A percentile compares a stretch with the other conserved stretches of the same genome.
These are phyloP conservation scores for Emmonsiellopsis sp. DNA, from an alignment of 2,329 filamentous ascomycete species.

Conservation along the genomic window DNA sequence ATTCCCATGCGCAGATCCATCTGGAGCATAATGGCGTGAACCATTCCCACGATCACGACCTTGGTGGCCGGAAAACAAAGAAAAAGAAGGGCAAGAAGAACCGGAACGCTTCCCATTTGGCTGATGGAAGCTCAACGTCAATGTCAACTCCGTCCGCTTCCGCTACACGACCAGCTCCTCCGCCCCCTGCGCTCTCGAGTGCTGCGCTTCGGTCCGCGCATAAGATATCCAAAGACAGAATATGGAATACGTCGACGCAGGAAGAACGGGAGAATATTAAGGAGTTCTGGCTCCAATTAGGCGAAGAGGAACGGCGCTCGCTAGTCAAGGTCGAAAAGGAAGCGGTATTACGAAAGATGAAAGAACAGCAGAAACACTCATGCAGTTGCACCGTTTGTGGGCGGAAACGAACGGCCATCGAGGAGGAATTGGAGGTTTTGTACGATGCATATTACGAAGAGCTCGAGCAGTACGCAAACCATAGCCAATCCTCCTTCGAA, in stretches of 20 bases:
- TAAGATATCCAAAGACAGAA: conserved; percentile 63
- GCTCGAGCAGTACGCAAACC: conserved; percentile 92
- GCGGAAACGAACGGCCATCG: conserved; percentile 89
- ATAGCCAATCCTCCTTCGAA: conserved; percentile 54
- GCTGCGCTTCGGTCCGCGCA: conserved; percentile 34
- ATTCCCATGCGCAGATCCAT: conserved; percentile 14
- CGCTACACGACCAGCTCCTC: conserved; percentile 32
- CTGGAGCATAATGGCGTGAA: conserved; percentile 16
- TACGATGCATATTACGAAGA: conserved; percentile 99
- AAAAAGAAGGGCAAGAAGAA: conserved; percentile 34
- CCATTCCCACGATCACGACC: conserved; percentile 16
- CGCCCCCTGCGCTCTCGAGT: conserved; percentile 33
- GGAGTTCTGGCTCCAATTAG: conserved; percentile 92
- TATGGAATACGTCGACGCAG: conserved; percentile 93
- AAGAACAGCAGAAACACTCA: conserved; percentile 98
- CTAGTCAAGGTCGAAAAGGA: conserved; percentile 98
- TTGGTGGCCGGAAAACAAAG: conserved; percentile 26
- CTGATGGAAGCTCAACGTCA: conserved; percentile 31
- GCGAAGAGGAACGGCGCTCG: conserved; percentile 88
- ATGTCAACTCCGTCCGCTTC: conserved; percentile 36
- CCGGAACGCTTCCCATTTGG: conserved; percentile 23
- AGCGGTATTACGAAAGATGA: conserved; percentile 97
- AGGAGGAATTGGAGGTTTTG: conserved; percentile 92
- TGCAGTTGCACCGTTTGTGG: conserved; percentile 98
- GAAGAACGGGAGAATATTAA: conserved; percentile 97